These are phyloP conservation scores for Starmerella potacharoeniae DNA, from an alignment of 805 yeast genomes.

Conservation along the genomic window DNA sequence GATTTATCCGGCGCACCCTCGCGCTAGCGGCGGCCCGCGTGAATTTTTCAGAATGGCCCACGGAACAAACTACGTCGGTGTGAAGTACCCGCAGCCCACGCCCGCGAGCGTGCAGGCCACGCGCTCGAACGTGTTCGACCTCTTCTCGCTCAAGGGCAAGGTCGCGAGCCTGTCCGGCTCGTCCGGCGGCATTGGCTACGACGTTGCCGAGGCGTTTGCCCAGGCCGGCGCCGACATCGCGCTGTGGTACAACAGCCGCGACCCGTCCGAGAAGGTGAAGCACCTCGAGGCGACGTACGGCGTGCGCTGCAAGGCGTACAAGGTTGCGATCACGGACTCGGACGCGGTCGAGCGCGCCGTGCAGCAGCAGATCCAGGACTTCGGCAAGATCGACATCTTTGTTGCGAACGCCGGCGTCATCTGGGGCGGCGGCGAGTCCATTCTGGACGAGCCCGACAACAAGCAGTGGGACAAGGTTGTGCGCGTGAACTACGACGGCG, in stretches of 20 bases:
- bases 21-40: not conserved
- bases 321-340: slow-evolving; percentile 43
- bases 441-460: slow-evolving; percentile 40
- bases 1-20: not conserved
- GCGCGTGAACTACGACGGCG: slow-evolving; percentile 67
- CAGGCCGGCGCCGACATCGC: slow-evolving; percentile 84
- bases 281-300: slow-evolving; percentile 45
- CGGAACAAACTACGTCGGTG: slow-evolving; percentile 15
- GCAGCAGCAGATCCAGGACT: slow-evolving; percentile 46
- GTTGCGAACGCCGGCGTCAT: slow-evolving; percentile 89
- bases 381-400: slow-evolving; percentile 70
- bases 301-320: slow-evolving; percentile 52
- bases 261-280: slow-evolving; percentile 51
- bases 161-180: slow-evolving; percentile 78
- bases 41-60: not conserved
- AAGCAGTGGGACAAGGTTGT: slow-evolving; percentile 62
- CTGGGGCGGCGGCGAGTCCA: slow-evolving; percentile 58
- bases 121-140: slow-evolving; percentile 20
- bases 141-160: slow-evolving; percentile 42
- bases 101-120: slow-evolving; percentile 18
- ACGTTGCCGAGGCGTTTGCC: slow-evolving; percentile 71
- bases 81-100: slow-evolving; percentile 19
- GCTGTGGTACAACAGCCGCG: slow-evolving; percentile 50
- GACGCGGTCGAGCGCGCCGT: slow-evolving; percentile 42
- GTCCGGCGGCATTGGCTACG: slow-evolving; percentile 74